Percentiles rank a stretch among this genome's conserved stretches.
phyloP scores from a whole-genome alignment of 305 asterid genomes.

The Fraxinus angustifolia region DNA sequence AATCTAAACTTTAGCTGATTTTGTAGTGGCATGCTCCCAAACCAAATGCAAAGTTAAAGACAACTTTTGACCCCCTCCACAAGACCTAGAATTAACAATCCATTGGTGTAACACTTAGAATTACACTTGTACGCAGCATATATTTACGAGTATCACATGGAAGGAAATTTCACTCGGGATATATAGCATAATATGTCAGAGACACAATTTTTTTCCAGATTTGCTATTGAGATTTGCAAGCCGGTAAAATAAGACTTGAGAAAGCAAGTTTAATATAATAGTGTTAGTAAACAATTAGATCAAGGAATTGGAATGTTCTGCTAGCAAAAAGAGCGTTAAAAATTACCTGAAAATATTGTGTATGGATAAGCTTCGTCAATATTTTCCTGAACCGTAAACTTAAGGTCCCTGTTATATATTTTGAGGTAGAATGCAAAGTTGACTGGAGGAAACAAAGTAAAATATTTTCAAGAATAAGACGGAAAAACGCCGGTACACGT shows the following conservation, averaged over 20 bases:
- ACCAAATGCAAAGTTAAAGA: not conserved
- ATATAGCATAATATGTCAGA: not conserved
- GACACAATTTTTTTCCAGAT: not conserved
- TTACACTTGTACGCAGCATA: conserved; percentile 1
- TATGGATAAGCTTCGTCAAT: conserved; percentile 81
- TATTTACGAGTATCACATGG: not conserved
- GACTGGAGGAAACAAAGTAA: conserved; percentile 86
- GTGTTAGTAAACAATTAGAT: not conserved
- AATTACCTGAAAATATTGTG: conserved; percentile 89
- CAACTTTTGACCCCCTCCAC: not conserved
- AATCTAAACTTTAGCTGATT: not conserved
- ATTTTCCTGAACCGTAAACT: conserved; percentile 84
- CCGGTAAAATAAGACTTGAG: conserved; percentile 2
- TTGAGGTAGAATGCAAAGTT: conserved; percentile 83
- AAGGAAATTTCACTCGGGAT: not conserved
- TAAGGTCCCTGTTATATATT: conserved; percentile 86
- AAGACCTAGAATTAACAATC: not conserved
- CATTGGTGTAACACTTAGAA: not conserved
- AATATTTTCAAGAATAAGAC: conserved; percentile 88
- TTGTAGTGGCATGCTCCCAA: not conserved
- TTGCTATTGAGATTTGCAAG: not conserved
- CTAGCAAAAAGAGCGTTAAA: conserved; percentile 21
- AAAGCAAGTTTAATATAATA: conserved; percentile 2
- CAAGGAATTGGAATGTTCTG: conserved; percentile 15
- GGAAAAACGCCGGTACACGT: conserved; percentile 84